A percentile compares a stretch with the other conserved stretches of the same genome.
Evolutionary conservation across 2,329 filamentous ascomycete genomes (phyloP).

Genomic region (Podosphaera fusca): DNA sequence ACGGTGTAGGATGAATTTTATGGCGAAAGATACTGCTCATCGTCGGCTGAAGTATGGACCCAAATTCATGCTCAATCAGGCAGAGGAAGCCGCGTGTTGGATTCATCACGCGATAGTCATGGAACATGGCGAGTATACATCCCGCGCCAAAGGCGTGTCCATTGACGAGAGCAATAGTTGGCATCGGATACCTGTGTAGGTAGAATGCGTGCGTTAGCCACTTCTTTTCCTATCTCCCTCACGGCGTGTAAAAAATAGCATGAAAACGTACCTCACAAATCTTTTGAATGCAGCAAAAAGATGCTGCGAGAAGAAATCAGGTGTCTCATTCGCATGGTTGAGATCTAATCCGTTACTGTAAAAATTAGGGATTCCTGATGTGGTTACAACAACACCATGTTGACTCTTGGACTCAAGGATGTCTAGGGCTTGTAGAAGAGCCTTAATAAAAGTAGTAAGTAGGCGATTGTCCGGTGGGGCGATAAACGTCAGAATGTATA

Average conservation of each 20-base stretch:
- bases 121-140: conserved; percentile 61
- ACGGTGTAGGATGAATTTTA: conserved; percentile 33
- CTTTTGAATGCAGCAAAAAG: conserved; percentile 43
- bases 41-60: conserved; percentile 47
- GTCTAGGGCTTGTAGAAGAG: conserved; percentile 49
- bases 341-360: conserved; percentile 70
- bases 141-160: conserved; percentile 65
- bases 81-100: conserved; percentile 48
- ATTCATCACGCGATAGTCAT: conserved; percentile 65
- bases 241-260: neutral
- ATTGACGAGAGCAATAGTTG: conserved; percentile 56
- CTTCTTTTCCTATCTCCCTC: neutral
- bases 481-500: conserved; percentile 52
- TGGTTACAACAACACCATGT: conserved; percentile 56
- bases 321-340: conserved; percentile 34
- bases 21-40: conserved; percentile 55
- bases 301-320: conserved; percentile 34
- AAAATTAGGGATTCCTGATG: conserved; percentile 53
- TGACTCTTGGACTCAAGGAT: conserved; percentile 40
- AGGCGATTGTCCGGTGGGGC: conserved; percentile 58
- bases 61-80: conserved; percentile 63
- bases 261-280: conserved; percentile 28
- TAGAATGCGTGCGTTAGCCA: neutral
- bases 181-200: conserved; percentile 43
- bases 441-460: conserved; percentile 40